A percentile compares a stretch with the other conserved stretches of the same genome.
Conservation (phyloP, 2,329 filamentous ascomycete species). For the Cladophialophora psammophila region DNA sequence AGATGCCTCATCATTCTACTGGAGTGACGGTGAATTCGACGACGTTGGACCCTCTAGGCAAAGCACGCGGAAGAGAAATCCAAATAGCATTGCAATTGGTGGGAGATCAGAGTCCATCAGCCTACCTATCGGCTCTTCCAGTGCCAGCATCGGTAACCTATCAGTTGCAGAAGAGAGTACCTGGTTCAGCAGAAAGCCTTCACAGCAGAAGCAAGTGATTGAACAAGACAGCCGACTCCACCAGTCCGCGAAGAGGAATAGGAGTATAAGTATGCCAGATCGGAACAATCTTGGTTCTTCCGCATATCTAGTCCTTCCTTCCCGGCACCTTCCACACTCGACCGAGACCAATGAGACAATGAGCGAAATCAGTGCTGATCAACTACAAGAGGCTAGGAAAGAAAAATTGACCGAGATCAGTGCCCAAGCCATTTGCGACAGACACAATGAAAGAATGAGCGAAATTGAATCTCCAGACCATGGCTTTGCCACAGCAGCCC, state of each 20-base stretch:
- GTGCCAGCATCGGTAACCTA: conserved; percentile 15
- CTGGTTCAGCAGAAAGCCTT: conserved; percentile 30
- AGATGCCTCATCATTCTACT: conserved; percentile 37
- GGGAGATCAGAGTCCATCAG: conserved; percentile 36
- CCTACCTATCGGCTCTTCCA: conserved; percentile 25
- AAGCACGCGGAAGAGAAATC: conserved; percentile 22
- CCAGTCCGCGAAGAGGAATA: conserved; percentile 9
- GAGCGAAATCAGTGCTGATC: conserved; percentile 32
- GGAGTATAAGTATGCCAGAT: conserved; percentile 34
- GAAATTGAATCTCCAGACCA: conserved; percentile 21
- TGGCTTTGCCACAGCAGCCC: neutral
- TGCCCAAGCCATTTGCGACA: conserved; percentile 21
- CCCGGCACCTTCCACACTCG: neutral
- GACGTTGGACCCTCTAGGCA: neutral
- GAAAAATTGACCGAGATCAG: conserved; percentile 33
- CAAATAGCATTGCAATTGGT: conserved; percentile 39
- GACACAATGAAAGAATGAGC: conserved; percentile 29
- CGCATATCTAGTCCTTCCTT: neutral
- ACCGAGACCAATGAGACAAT: conserved; percentile 31
- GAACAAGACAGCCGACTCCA: neutral
- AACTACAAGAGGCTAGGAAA: conserved; percentile 23
- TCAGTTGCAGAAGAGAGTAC: conserved; percentile 27
- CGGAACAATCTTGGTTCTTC: neutral
- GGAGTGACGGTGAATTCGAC: conserved; percentile 30
- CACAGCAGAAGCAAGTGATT: conserved; percentile 15